Evolutionary conservation across 2,329 filamentous ascomycete species (phyloP).

Genomic region (Pseudonectria foliicola): DNA sequence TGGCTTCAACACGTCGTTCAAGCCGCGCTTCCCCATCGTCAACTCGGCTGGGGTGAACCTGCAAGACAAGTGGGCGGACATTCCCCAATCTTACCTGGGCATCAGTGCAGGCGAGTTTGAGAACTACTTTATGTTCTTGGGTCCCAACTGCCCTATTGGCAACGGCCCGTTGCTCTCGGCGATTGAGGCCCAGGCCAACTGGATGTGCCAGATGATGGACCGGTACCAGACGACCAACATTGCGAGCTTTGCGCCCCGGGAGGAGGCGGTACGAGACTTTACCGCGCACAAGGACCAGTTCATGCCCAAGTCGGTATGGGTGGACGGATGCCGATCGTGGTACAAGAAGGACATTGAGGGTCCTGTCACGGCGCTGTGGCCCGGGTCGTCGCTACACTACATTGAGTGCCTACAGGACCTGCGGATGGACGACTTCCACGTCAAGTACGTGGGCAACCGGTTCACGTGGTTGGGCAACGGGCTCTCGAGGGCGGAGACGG

Average conservation of each 20-base stretch:
- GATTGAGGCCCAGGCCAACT: conserved; percentile 42
- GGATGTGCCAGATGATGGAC: conserved; percentile 42
- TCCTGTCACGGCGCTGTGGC: conserved; percentile 34
- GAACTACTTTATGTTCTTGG: conserved; percentile 46
- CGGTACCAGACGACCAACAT: conserved; percentile 40
- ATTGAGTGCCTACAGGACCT: conserved; percentile 39
- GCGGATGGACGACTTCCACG: conserved; percentile 39
- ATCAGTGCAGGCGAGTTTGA: conserved; percentile 44
- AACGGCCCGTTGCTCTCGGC: conserved; percentile 32
- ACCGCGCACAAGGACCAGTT: conserved; percentile 36
- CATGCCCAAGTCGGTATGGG: conserved; percentile 35
- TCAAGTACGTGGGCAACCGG: conserved; percentile 30
- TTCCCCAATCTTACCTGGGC: conserved; percentile 46
- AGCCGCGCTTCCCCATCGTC: conserved; percentile 43
- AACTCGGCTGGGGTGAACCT: conserved; percentile 42
- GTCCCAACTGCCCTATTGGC: conserved; percentile 33
- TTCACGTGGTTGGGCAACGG: conserved; percentile 37
- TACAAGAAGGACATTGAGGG: conserved; percentile 40
- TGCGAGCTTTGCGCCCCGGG: conserved; percentile 35
- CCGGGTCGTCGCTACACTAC: conserved; percentile 37
- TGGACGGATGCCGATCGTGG: conserved; percentile 35
- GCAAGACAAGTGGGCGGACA: conserved; percentile 39
- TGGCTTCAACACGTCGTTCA: conserved; percentile 48
- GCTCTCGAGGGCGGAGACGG: conserved; percentile 33
- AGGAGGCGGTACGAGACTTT: conserved; percentile 43